Base-by-base conservation (phyloP, 2,329 filamentous ascomycete genomes). In the Dryadomyces quercus-mongolicae region DNA sequence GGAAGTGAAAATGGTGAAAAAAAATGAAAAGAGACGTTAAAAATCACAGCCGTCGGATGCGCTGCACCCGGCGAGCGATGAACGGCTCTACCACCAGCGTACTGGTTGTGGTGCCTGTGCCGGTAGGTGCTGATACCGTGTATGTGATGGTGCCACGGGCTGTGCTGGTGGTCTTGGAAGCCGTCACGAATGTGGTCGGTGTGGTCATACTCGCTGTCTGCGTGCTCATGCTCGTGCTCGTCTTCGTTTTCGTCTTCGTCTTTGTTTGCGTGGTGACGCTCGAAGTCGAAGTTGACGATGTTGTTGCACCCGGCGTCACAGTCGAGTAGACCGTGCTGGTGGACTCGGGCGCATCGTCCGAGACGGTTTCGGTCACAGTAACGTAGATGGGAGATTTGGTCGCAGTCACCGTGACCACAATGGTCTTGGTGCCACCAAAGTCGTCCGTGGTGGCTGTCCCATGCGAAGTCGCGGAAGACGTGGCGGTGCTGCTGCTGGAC, bases 401-500 rank as follows among this genome's bases (percentile, higher is more conserved):
- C 46, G 70, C 66, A 1, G 71, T 74, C 44, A 73, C 70, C 2
- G 71, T 72, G 38, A 70, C 65, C 3, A 51, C 43, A 21, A 57
- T 13, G 21, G 71, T 52, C 45, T 74, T n/a, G 18, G 49, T 50
- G 6, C 56, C 57, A 34, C 62, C 56, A 3, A 53, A 25, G n/a
- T 52, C 21, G 25, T 51, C 42, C 31, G 18, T 22, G 31, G 10
- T 13, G 22, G 48, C 48, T 10, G 45, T 49, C 50, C 38, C 13
- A 59, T 57, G n/a, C 60, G 62, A 57, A 49, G 12, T 42, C 38
- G 38, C 38, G 5, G 38, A 42, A 12, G 38, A 42, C 12, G 38
- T 42, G 38, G 38, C 16, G 12, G 38, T 13, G 38, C 12, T 12
- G 38, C 12, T 12, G 21, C 46, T 58, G 44, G 52, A 55, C 18